Evolutionary conservation across 352 stramenopile genomes (phyloP).

Genomic region (Phytophthora crassamura): DNA sequence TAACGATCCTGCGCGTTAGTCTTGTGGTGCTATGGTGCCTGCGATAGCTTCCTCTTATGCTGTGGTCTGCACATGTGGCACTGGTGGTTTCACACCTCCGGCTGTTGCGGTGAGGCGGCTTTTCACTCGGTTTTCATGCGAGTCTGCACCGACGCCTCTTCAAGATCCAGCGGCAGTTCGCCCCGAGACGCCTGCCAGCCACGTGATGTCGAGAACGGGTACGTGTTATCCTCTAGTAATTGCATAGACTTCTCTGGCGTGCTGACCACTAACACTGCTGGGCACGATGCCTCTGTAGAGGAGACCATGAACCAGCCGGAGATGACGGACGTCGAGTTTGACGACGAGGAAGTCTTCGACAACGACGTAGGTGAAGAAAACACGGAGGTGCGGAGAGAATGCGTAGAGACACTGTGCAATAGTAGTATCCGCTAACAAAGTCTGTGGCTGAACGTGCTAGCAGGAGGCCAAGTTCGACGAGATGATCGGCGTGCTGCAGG

Average conservation of each 20-base stretch:
- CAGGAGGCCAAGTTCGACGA: slow-evolving; percentile 80
- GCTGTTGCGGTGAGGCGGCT: slow-evolving; percentile 3
- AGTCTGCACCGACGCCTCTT: slow-evolving; percentile 12
- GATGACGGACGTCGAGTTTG: slow-evolving; percentile 48
- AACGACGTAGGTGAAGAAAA: slow-evolving; percentile 73
- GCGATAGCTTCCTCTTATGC: too few species aligned
- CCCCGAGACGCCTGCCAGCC: neutral
- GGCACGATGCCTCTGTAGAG: slow-evolving; percentile 3
- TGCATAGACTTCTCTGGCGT: neutral
- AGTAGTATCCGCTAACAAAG: neutral
- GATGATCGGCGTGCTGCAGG: slow-evolving; percentile 81
- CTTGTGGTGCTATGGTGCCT: neutral
- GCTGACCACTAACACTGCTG: neutral
- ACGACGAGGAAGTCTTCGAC: slow-evolving; percentile 74
- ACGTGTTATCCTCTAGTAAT: slow-evolving; percentile 3
- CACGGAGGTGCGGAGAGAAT: slow-evolving; percentile 44
- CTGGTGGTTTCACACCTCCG: neutral
- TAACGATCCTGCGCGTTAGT: slow-evolving; percentile 6
- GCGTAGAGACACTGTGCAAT: neutral
- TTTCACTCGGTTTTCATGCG: neutral
- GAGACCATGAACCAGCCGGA: slow-evolving; percentile 53
- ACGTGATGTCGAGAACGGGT: slow-evolving; percentile 24
- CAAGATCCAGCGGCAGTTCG: slow-evolving; percentile 18
- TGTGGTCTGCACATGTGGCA: too few species aligned
- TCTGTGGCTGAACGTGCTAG: neutral